Evolutionary conservation across 2,329 filamentous ascomycete species (phyloP), one percentile per base, ranked within the genome.

Genomic region (Neocatenulostroma microsporum): DNA sequence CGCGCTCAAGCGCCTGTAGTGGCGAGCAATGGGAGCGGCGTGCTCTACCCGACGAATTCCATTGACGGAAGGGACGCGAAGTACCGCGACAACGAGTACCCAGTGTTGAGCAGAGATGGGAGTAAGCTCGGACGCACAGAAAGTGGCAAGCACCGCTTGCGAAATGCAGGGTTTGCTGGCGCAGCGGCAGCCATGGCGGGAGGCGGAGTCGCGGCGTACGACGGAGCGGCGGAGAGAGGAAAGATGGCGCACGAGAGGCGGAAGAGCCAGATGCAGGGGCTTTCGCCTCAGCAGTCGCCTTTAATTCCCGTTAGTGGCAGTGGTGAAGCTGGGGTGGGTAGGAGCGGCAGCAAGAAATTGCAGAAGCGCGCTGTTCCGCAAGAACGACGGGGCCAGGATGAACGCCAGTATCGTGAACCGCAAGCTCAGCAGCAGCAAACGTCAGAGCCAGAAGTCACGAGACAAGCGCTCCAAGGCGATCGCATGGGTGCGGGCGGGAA

Each of bases 391-490:
- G 28, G 30, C 3, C 32, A n/a, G 19, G 24, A 24, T 11, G 34
- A 41, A 10, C 21, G 24, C 30, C 24, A 32, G n/a, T n/a, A n/a
- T n/a, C n/a, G n/a, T n/a, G n/a, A n/a, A n/a, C n/a, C n/a, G n/a
- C n/a, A 18, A n/a, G 35, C 35, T 10, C 36, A 31, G 12, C 28
- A 37, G 9, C 39, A 39, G n/a, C 35, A 35, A 21, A 24, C 23
- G 9, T 8, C 23, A 8, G 23, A 8, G 23, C 23, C 23, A n/a
- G 23, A 24, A 3, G 13, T 31, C n/a, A 57, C 53, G 14, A 58
- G 58, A 32, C 55, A 56, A 44, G 56, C 61, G 33, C 55, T 65
- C 48, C 58, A 64, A 24, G 54, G 57, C 34, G 55, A 65, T 19
- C 58, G 57, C 9, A 54, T 56, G 28, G 57, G 62, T 49, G 44